phyloP scores from a whole-genome alignment of 768 basidiomycete genomes.

The Leccinum uliginosum region DNA sequence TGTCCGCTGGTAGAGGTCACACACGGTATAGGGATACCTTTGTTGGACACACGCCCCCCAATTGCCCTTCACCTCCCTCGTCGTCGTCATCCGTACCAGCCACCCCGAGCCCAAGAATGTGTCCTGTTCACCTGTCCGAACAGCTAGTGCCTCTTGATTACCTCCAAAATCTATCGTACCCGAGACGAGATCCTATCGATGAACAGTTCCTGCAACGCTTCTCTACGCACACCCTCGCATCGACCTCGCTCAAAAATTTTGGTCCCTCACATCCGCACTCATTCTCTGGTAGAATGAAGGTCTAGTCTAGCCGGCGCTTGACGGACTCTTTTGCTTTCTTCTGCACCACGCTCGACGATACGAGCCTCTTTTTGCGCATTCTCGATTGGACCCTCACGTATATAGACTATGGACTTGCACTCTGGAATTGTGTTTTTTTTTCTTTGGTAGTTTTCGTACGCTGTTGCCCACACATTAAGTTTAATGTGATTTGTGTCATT shows the following conservation, averaged over 20 bases:
- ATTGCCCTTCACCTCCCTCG: slow-evolving; percentile 31
- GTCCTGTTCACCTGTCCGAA: slow-evolving; percentile 21
- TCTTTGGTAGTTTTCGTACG: slow-evolving; percentile 19
- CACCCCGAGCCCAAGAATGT: slow-evolving; percentile 31
- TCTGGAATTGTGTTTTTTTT: slow-evolving; percentile 17
- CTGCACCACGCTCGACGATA: slow-evolving; percentile 6
- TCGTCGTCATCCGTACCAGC: slow-evolving; percentile 38
- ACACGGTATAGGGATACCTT: slow-evolving; percentile 18
- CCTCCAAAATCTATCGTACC: slow-evolving; percentile 50
- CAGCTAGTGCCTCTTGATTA: slow-evolving; percentile 61
- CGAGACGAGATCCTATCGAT: slow-evolving; percentile 58
- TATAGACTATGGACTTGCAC: slow-evolving; percentile 28
- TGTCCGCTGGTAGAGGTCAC: slow-evolving; percentile 18
- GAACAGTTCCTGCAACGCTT: slow-evolving; percentile 62
- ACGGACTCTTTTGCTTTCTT: slow-evolving; percentile 2
- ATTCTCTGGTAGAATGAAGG: slow-evolving; percentile 26
- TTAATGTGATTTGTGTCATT: slow-evolving; percentile 18
- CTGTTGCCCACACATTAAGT: slow-evolving; percentile 12
- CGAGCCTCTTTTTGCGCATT: slow-evolving; percentile 12
- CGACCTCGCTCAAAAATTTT: slow-evolving; percentile 17
- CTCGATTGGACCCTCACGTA: slow-evolving; percentile 24
- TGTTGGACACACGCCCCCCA: slow-evolving; percentile 21
- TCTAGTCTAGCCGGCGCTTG: slow-evolving; percentile 4
- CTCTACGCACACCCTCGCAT: slow-evolving; percentile 29
- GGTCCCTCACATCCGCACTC: slow-evolving; percentile 16